phyloP scores from a whole-genome alignment of 352 stramenopile genomes.

The Pelagophyceae sp. region DNA sequence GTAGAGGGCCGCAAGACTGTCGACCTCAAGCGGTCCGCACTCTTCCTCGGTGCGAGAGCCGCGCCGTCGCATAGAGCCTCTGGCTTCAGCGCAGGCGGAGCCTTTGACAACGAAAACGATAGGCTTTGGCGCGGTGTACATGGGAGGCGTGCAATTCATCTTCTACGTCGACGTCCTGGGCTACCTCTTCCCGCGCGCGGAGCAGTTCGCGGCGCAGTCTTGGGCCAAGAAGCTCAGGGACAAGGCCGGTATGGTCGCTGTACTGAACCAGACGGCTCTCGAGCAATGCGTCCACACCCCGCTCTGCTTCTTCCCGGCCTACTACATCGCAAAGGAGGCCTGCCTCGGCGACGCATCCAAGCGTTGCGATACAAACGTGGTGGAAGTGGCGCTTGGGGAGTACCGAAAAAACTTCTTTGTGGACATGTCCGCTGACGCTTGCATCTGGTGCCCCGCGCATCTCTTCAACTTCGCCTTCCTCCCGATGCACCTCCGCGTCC shows the following conservation, averaged over 20 bases:
- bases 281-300: background rate
- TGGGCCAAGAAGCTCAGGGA: background rate
- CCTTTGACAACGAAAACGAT: background rate
- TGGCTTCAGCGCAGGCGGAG: background rate
- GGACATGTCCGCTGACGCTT: conserved; percentile 22
- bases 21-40: conserved; percentile 22
- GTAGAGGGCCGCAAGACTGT: conserved; percentile 23
- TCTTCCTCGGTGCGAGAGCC: conserved; percentile 2
- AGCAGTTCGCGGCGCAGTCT: conserved; percentile 10
- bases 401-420: conserved; percentile 10
- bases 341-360: background rate
- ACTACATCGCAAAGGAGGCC: conserved; percentile 21
- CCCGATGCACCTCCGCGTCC: conserved; percentile 24
- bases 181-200: conserved; percentile 27
- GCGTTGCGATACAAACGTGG: background rate
- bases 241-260: background rate
- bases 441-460: conserved; percentile 27
- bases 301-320: conserved; percentile 19
- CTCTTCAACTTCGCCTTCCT: conserved; percentile 23
- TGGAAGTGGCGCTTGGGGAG: background rate
- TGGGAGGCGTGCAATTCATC: conserved; percentile 23
- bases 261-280: background rate
- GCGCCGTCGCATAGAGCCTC: no score
- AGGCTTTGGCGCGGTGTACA: conserved; percentile 22
- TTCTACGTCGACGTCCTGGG: conserved; percentile 10